Base-by-base conservation (phyloP, 169 alveolate genomes). In the Babesia bigemina region DNA sequence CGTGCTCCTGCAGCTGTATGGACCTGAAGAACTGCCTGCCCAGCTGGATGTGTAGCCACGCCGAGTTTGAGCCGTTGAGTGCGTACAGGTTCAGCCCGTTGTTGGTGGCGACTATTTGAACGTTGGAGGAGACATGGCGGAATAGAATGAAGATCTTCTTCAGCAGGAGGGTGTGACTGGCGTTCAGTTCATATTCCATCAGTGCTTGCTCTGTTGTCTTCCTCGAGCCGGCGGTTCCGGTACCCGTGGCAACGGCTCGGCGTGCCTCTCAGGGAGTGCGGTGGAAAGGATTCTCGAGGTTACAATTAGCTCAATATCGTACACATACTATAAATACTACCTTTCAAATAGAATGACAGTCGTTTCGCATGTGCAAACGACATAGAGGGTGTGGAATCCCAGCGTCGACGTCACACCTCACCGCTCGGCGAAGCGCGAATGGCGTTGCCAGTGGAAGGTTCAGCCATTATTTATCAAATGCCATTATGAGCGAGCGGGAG, bases 161-260 rank as follows among this genome's bases (percentile, higher is more conserved):
- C 22, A 81, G 67, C 8, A 81, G 48, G 12, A 81, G 85, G 19
- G 85, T 53, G 8, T 81, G 75, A 33, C 62, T 33, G 24, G 84
- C 88, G 60, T 74, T 73, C 58, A 81, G 33, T 69, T 72, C 84
- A 71, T 72, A 81, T 81, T 81, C 88, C 88, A 81, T 81, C 48
- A 29, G 66, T 45, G 10, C 62, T 1, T 47, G 11, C 26, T 57
- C 26, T 26, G 11, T 57, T 57, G 47, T 36, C 21, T 2, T 57
- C 65, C 44, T 14, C 7, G 26, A 7, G 24, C 65, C n/a, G 65
- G 63, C 2, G 57, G 28, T 49, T 21, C 24, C 24, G 57, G 24
- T 19, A 19, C 28, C 24, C n/a, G 8, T 49, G 24, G 24, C 57
- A 49, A 49, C 57, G 24, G 57, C 24, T 2, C 57, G 57, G 39